These are phyloP conservation scores for Macadamia integrifolia DNA, from an alignment of 164 flowering plant genomes.

Conservation along the genomic window DNA sequence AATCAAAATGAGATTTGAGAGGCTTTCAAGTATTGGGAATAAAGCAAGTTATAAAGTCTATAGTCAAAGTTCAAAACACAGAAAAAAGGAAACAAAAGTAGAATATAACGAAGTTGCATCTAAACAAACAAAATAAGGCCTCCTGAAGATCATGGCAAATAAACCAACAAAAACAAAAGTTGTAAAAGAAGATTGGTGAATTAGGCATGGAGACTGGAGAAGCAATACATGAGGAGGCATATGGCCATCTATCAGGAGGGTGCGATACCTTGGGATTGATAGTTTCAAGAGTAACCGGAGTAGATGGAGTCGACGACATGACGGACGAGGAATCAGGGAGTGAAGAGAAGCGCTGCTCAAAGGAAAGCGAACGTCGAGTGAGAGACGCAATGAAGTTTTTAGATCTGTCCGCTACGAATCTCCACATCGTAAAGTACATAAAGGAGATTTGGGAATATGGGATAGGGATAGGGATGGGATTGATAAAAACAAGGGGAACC, in stretches of 20 bases:
- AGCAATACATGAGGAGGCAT: neutral
- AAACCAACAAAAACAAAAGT: neutral
- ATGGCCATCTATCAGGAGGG: neutral
- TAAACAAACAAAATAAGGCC: neutral
- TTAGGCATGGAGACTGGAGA: neutral
- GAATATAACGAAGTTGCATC: neutral
- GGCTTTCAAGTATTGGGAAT: neutral
- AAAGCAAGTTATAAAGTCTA: neutral
- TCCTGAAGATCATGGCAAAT: neutral
- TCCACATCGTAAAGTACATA: slow-evolving; percentile 36
- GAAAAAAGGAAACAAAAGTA: neutral
- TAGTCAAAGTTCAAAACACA: neutral
- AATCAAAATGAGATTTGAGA: neutral
- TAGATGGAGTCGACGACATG: slow-evolving; percentile 18
- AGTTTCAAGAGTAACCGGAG: slow-evolving; percentile 39
- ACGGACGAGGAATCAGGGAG: slow-evolving; percentile 14
- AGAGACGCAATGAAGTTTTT: slow-evolving; percentile 12
- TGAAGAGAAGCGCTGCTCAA: slow-evolving; percentile 8
- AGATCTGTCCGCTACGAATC: slow-evolving; percentile 29
- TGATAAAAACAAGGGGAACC: too few species aligned
- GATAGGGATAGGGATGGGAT: too few species aligned
- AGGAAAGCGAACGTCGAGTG: neutral
- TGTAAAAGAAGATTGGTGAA: neutral
- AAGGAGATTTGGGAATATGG: too few species aligned
- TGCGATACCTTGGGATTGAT: slow-evolving; percentile 61